Evolutionary conservation across 768 basidiomycete genomes (phyloP).

Genomic region (Tricholoma saponaceum): DNA sequence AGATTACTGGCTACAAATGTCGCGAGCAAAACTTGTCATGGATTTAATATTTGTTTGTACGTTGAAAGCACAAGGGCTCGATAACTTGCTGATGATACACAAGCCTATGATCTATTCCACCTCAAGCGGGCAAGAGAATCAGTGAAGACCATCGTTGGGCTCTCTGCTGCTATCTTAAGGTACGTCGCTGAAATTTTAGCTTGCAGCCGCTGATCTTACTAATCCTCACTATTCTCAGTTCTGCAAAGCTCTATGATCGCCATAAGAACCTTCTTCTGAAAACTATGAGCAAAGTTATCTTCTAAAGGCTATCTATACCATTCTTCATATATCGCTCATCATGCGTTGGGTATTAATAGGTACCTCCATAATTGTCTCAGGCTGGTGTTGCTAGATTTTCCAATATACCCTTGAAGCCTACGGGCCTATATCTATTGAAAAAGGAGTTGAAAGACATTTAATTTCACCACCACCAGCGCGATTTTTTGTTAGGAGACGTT

Average conservation of each 20-base stretch:
- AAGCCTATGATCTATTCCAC: constrained; percentile 79
- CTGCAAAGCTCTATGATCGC: constrained; percentile 70
- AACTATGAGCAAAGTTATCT: constrained; percentile 21
- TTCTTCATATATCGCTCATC: neutral
- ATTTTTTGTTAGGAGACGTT: neutral
- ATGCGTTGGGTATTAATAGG: neutral
- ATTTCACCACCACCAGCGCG: constrained; percentile 5
- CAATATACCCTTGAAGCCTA: neutral
- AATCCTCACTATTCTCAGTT: constrained; percentile 34
- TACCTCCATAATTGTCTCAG: neutral
- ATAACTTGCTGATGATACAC: neutral
- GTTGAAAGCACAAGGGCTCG: constrained; percentile 12
- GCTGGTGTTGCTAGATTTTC: constrained; percentile 1
- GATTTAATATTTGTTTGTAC: constrained; percentile 86
- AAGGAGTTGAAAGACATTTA: neutral
- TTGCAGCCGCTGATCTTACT: constrained; percentile 9
- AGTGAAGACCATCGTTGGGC: constrained; percentile 62
- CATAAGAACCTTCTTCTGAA: constrained; percentile 63
- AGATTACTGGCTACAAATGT: constrained; percentile 72
- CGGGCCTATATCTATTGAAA: constrained; percentile 4
- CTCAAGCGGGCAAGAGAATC: constrained; percentile 56
- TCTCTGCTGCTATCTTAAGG: constrained; percentile 73
- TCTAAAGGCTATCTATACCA: neutral
- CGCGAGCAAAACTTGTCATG: constrained; percentile 71
- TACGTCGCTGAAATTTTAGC: constrained; percentile 22